Evolutionary conservation across 768 basidiomycete genomes (phyloP).

Genomic region (Ephemerocybe angulata): DNA sequence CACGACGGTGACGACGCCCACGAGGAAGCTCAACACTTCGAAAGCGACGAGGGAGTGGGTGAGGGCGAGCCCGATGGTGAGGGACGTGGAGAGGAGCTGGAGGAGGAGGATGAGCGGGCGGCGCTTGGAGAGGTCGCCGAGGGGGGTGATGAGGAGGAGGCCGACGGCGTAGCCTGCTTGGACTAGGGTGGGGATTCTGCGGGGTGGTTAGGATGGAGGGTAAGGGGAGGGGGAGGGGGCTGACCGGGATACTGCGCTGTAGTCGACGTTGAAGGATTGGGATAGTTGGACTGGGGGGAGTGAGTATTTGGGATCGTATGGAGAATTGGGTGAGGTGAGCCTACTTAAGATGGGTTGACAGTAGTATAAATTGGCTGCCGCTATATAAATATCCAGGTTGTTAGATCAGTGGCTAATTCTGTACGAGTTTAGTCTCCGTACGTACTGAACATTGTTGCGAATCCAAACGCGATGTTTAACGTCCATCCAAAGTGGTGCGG

Average conservation of each 20-base stretch:
- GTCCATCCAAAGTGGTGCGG: conserved; percentile 52
- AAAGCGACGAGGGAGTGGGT: conserved; percentile 58
- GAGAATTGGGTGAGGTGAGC: conserved; percentile 34
- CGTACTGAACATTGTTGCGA: conserved; percentile 55
- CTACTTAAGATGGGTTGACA: conserved; percentile 64
- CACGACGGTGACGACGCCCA: conserved; percentile 68
- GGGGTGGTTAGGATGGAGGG: background rate
- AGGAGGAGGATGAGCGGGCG: conserved; percentile 65
- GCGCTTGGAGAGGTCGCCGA: conserved; percentile 79
- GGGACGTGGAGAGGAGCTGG: conserved; percentile 45
- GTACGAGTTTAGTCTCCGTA: background rate
- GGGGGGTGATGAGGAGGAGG: conserved; percentile 70
- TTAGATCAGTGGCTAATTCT: background rate
- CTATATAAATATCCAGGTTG: conserved; percentile 26
- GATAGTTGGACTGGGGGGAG: conserved; percentile 28
- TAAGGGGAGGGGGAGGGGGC: background rate
- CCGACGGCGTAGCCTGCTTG: conserved; percentile 75
- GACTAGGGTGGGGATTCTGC: conserved; percentile 63
- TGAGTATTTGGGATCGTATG: conserved; percentile 13
- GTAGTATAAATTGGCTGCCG: conserved; percentile 74
- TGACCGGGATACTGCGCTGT: conserved; percentile 37
- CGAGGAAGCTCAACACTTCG: conserved; percentile 64
- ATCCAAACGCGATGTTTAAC: conserved; percentile 56
- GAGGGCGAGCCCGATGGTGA: conserved; percentile 71
- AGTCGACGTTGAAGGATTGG: conserved; percentile 33